These are phyloP conservation scores for Cystobasidium onofrii DNA, from an alignment of 768 basidiomycete genomes.

Conservation along the genomic window DNA sequence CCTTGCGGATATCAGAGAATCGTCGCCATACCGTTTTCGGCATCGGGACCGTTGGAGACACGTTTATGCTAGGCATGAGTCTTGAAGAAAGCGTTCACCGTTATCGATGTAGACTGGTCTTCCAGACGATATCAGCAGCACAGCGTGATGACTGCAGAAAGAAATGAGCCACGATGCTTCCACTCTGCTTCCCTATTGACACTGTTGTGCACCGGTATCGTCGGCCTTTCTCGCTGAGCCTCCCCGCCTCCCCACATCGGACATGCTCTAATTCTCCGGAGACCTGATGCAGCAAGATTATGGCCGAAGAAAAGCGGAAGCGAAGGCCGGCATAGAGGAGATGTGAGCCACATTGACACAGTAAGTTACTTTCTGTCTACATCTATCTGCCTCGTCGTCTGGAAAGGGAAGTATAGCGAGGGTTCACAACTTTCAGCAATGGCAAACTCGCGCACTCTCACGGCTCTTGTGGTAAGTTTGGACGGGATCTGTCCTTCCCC, in stretches of 20 bases:
- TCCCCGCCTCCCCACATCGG: neutral
- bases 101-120: neutral
- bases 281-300: too few species aligned
- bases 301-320: too few species aligned
- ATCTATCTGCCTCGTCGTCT: too few species aligned
- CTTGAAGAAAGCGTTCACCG: neutral
- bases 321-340: too few species aligned
- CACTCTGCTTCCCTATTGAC: neutral
- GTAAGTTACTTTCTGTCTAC: too few species aligned
- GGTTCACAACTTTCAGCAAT: too few species aligned
- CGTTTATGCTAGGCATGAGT: neutral
- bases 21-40: neutral
- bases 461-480: constrained; percentile 1
- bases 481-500: neutral
- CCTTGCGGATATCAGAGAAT: too few species aligned
- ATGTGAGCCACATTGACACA: too few species aligned
- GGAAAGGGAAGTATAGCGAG: too few species aligned
- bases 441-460: neutral
- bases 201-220: neutral
- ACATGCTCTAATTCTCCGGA: neutral
- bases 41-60: neutral
- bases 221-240: neutral
- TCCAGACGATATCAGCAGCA: too few species aligned
- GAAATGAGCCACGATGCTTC: neutral
- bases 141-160: neutral